Evolutionary conservation across 1,284 basidiomycete species (phyloP).

Genomic region (Erythrobasidium hasegawianum): DNA sequence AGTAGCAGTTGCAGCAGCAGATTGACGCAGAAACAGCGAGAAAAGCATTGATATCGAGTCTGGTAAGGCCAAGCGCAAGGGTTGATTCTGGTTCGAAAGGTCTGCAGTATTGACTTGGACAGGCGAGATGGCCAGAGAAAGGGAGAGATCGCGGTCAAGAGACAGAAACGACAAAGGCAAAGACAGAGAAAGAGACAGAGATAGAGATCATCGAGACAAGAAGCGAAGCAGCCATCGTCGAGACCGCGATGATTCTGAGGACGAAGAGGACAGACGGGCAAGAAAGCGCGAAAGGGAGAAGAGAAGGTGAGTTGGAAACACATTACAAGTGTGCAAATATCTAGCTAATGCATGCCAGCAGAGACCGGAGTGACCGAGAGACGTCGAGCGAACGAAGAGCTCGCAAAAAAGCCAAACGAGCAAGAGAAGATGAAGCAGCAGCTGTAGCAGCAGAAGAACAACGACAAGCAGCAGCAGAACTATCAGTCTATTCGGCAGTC

Average conservation of each 20-base stretch:
- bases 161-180: slow-evolving; percentile 34
- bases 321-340: neutral
- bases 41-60: neutral
- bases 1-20: no score
- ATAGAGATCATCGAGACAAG: slow-evolving; percentile 44
- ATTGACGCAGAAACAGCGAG: neutral
- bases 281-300: slow-evolving; percentile 37
- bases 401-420: slow-evolving; percentile 36
- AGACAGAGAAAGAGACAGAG: slow-evolving; percentile 42
- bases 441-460: slow-evolving; percentile 66
- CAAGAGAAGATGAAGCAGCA: slow-evolving; percentile 33
- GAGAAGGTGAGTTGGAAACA: slow-evolving; percentile 20
- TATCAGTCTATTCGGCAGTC: slow-evolving; percentile 78
- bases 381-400: slow-evolving; percentile 26
- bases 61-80: no score
- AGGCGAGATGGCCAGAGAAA: slow-evolving; percentile 20
- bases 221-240: slow-evolving; percentile 37
- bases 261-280: slow-evolving; percentile 29
- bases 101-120: neutral
- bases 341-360: neutral
- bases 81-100: no score
- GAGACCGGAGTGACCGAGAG: slow-evolving; percentile 3
- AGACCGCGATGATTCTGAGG: slow-evolving; percentile 38
- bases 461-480: slow-evolving; percentile 51
- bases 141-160: slow-evolving; percentile 14